Percentiles rank a stretch among this genome's conserved stretches.
Evolutionary conservation across 768 basidiomycete genomes (phyloP).

Genomic region (Phaeotremella fagi): DNA sequence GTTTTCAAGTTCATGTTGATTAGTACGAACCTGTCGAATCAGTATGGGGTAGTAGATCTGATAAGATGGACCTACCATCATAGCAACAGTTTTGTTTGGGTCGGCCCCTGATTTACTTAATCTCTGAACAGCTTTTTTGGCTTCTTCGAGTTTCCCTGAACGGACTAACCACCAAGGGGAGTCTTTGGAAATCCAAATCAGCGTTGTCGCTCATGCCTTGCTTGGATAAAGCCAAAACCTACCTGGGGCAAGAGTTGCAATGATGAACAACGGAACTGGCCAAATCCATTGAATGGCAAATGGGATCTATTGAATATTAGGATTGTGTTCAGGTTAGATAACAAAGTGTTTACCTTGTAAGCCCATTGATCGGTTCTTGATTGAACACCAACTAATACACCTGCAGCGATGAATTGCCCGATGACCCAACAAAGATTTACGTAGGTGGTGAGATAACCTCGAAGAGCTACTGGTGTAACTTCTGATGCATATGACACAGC

Average conservation of each 20-base stretch:
- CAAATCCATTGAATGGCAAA: conserved; percentile 39
- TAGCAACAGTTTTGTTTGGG: neutral
- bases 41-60: neutral
- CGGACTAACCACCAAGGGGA: conserved; percentile 39
- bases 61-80: neutral
- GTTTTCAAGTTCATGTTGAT: neutral
- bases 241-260: conserved; percentile 34
- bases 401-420: conserved; percentile 38
- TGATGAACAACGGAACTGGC: conserved; percentile 30
- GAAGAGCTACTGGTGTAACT: conserved; percentile 32
- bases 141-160: conserved; percentile 22
- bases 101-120: neutral
- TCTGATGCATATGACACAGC: conserved; percentile 35
- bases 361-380: conserved; percentile 23
- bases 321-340: neutral
- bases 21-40: neutral
- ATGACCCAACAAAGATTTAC: conserved; percentile 44
- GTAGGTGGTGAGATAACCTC: conserved; percentile 33
- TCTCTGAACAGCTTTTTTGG: conserved; percentile 14
- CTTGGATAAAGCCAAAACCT: too few species aligned
- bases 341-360: conserved; percentile 17
- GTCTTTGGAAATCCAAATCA: too few species aligned
- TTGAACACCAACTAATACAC: conserved; percentile 18
- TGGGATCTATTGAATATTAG: conserved; percentile 3
- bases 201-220: too few species aligned